Percentiles rank a stretch among this genome's conserved stretches.
Evolutionary conservation across 2,329 filamentous ascomycete genomes (phyloP).

Genomic region (Laburnicola sp.): DNA sequence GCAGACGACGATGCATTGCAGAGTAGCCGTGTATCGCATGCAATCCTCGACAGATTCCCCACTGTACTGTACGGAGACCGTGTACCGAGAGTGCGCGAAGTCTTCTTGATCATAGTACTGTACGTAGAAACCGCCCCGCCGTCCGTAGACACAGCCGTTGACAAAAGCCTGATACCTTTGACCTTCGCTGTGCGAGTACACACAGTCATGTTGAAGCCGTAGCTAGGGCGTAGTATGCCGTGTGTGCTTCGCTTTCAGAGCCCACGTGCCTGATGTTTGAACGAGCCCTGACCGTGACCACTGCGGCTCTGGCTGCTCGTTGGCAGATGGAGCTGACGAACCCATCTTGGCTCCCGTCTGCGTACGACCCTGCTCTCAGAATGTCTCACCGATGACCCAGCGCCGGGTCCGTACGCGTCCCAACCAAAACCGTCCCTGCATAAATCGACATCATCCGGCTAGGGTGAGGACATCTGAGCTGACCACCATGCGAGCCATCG

Average conservation of each 20-base stretch:
- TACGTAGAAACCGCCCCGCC: too few relatives aligned
- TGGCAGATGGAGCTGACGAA: not conserved
- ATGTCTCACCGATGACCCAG: conserved; percentile 23
- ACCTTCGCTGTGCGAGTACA: too few relatives aligned
- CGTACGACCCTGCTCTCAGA: conserved; percentile 5
- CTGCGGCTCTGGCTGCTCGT: not conserved
- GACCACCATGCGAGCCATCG: conserved; percentile 17
- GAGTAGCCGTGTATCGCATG: not conserved
- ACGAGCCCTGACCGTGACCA: not conserved
- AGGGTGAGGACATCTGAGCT: conserved; percentile 8
- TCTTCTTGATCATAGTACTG: too few relatives aligned
- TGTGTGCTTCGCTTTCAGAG: too few relatives aligned
- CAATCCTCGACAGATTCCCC: not conserved
- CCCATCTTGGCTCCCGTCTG: not conserved
- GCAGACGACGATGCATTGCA: conserved; percentile 6
- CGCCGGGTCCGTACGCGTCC: conserved; percentile 8
- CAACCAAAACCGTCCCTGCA: conserved; percentile 12
- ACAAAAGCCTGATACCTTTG: too few relatives aligned
- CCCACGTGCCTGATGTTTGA: too few relatives aligned
- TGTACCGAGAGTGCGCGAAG: too few relatives aligned
- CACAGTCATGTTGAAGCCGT: too few relatives aligned
- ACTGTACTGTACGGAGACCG: not conserved
- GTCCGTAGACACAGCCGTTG: not conserved
- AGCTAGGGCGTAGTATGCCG: too few relatives aligned
- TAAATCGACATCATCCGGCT: conserved; percentile 5